A percentile compares a stretch with the other conserved stretches of the same genome.
These are phyloP conservation scores for Termitomyces sp. DNA, from an alignment of 768 basidiomycete species.

Conservation along the genomic window DNA sequence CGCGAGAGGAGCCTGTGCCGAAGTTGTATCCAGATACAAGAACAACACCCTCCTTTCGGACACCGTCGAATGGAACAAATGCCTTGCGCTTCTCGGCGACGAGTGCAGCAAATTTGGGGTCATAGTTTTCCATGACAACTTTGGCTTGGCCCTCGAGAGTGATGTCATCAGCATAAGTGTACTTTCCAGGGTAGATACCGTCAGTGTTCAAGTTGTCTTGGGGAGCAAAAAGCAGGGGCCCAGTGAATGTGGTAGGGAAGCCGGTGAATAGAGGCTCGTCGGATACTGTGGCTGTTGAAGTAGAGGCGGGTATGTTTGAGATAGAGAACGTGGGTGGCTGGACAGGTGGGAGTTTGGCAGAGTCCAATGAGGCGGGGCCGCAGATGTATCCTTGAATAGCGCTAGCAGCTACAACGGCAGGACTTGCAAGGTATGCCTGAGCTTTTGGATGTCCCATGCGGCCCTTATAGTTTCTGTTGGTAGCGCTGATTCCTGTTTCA, in stretches of 20 bases:
- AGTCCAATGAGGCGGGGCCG: constrained; percentile 67
- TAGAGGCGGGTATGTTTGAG: constrained; percentile 23
- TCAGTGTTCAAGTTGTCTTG: constrained; percentile 99
- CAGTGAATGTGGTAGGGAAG: constrained; percentile 81
- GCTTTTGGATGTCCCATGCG: constrained; percentile 97
- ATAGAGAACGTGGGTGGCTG: constrained; percentile 57
- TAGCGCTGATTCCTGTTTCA: constrained; percentile 94
- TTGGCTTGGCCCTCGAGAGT: constrained; percentile 91
- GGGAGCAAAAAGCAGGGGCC: constrained; percentile 86
- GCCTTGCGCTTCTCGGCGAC: constrained; percentile 47
- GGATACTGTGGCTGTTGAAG: constrained; percentile 24
- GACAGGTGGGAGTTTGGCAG: constrained; percentile 41
- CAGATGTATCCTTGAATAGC: constrained; percentile 90
- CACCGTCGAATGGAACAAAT: constrained; percentile 15
- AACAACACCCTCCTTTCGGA: constrained; percentile 57
- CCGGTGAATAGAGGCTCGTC: constrained; percentile 69
- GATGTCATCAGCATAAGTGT: constrained; percentile 99
- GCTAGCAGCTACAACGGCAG: constrained; percentile 95
- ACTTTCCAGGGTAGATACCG: constrained; percentile 97
- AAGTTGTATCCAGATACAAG: constrained; percentile 96
- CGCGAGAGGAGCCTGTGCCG: constrained; percentile 96
- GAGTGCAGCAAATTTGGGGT: constrained; percentile 74
- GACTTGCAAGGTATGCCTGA: constrained; percentile 92
- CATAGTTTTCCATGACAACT: constrained; percentile 99
- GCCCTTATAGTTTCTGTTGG: constrained; percentile 98